These are phyloP conservation scores for Sporothrix sp. DNA, from an alignment of 2,329 filamentous ascomycete genomes.

Conservation along the genomic window DNA sequence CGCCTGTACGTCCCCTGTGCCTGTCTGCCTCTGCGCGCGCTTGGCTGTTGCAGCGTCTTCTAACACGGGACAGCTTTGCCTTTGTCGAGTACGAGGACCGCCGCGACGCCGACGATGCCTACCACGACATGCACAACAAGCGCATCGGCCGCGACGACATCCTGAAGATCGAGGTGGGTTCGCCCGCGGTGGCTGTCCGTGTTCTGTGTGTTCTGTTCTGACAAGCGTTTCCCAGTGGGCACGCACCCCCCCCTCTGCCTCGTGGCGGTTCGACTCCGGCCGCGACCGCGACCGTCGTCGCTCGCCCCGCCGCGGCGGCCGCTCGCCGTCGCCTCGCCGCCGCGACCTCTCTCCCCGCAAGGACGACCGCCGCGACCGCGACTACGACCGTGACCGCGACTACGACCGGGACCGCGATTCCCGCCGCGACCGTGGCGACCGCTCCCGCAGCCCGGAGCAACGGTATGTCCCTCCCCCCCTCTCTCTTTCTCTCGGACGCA, in stretches of 20 bases:
- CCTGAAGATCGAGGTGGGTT: constrained; percentile 86
- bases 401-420: constrained; percentile 50
- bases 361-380: constrained; percentile 72
- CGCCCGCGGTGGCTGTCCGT: too few relatives aligned
- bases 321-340: constrained; percentile 70
- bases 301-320: constrained; percentile 53
- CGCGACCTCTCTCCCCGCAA: constrained; percentile 81
- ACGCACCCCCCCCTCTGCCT: constrained; percentile 92
- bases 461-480: constrained; percentile 31
- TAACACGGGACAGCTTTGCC: constrained; percentile 57
- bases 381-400: constrained; percentile 63
- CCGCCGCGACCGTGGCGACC: constrained; percentile 62
- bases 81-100: constrained; percentile 99
- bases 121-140: constrained; percentile 99
- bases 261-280: constrained; percentile 95
- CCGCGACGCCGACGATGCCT: constrained; percentile 95
- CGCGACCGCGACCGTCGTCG: constrained; percentile 62
- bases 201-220: too few relatives aligned
- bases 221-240: constrained; percentile 67
- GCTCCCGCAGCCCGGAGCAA: constrained; percentile 60
- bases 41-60: too few relatives aligned
- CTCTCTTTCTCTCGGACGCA: constrained; percentile 16
- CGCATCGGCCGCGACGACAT: constrained; percentile 91
- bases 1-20: constrained; percentile 64
- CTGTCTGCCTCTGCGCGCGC: neutral